phyloP scores from a whole-genome alignment of 768 basidiomycete species.

The Collybiopsis luxurians region DNA sequence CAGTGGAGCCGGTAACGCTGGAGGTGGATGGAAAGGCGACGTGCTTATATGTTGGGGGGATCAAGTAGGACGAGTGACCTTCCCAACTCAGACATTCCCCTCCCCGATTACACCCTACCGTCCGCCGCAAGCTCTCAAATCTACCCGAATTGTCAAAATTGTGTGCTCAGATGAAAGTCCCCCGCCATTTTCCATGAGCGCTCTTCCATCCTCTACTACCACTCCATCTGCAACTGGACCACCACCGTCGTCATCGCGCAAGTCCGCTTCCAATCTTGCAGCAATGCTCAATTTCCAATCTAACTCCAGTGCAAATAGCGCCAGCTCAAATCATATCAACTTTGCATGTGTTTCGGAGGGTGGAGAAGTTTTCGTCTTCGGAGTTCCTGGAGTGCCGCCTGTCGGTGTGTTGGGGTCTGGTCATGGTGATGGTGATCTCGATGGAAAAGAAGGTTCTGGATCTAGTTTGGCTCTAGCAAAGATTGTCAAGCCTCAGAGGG shows the following conservation, averaged over 20 bases:
- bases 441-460: not conserved
- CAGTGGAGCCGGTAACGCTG: conserved; percentile 77
- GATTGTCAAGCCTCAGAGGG: conserved; percentile 77
- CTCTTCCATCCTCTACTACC: not conserved
- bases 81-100: conserved; percentile 76
- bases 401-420: not conserved
- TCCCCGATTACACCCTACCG: conserved; percentile 75
- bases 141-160: conserved; percentile 75
- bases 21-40: conserved; percentile 77
- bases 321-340: not conserved
- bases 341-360: conserved; percentile 9
- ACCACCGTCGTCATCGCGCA: not conserved
- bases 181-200: conserved; percentile 72
- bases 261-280: not conserved
- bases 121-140: conserved; percentile 72
- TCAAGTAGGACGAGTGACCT: conserved; percentile 72
- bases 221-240: not conserved
- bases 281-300: conserved; percentile 1
- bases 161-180: conserved; percentile 76
- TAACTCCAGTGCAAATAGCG: not conserved
- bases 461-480: conserved; percentile 19
- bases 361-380: conserved; percentile 92
- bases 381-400: conserved; percentile 31
- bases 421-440: not conserved
- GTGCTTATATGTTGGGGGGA: conserved; percentile 85